A percentile compares a stretch with the other conserved stretches of the same genome.
phyloP scores from a whole-genome alignment of 257 asterid genomes.

The Prunella vulgaris region DNA sequence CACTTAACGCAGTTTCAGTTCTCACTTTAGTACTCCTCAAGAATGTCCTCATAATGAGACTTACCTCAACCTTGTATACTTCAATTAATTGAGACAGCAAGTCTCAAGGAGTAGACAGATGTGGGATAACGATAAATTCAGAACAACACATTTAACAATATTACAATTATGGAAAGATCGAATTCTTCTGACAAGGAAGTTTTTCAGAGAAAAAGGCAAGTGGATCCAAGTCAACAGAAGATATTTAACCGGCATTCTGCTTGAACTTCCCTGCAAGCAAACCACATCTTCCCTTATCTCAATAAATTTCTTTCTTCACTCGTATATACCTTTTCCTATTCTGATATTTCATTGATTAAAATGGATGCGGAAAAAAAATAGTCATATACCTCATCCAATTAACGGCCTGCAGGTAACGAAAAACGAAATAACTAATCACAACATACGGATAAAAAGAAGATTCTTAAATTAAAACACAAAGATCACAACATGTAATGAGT shows the following conservation, averaged over 20 bases:
- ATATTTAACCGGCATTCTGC: not conserved
- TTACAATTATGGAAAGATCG: not conserved
- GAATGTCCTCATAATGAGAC: not conserved
- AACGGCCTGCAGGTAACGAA: not conserved
- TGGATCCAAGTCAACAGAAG: not conserved
- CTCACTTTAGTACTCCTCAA: not conserved
- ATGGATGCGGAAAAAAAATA: not conserved
- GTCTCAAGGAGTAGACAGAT: not conserved
- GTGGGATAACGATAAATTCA: not conserved
- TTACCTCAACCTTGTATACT: not conserved
- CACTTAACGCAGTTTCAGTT: not conserved
- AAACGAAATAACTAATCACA: not conserved
- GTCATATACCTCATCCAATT: too few relatives aligned
- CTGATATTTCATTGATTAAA: not conserved
- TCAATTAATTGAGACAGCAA: not conserved
- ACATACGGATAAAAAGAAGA: not conserved
- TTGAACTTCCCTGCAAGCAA: not conserved
- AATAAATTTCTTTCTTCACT: not conserved
- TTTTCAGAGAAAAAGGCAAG: not conserved
- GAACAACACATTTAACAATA: not conserved
- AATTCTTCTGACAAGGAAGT: not conserved
- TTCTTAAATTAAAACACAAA: not conserved
- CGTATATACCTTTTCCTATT: not conserved
- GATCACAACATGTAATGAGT: slow-evolving; percentile 3
- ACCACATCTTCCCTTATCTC: not conserved